Percentiles rank a stretch among this genome's conserved stretches.
These are phyloP conservation scores for Casuarina cunninghamiana DNA, from an alignment of 306 rosid genomes.

Conservation along the genomic window DNA sequence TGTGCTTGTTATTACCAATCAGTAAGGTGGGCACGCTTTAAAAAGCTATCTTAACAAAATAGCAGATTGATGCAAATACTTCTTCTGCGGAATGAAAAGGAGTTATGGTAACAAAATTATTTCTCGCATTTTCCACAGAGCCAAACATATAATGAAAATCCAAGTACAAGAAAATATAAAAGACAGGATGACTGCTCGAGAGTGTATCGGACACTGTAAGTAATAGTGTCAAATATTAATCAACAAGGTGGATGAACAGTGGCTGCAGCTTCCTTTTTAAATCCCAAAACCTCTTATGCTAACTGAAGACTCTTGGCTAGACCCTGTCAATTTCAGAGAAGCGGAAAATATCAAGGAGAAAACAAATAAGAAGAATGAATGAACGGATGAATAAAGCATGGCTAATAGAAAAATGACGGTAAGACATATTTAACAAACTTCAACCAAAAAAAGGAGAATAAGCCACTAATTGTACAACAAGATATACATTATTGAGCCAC, in stretches of 20 bases:
- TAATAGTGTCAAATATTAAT: neutral
- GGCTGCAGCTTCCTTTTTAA: neutral
- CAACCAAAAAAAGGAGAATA: neutral
- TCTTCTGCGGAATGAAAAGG: neutral
- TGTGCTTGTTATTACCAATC: neutral
- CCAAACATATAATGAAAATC: conserved; percentile 9
- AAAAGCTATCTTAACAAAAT: neutral
- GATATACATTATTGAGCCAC: neutral
- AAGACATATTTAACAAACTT: neutral
- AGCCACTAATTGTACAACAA: neutral
- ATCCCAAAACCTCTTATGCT: conserved; percentile 16
- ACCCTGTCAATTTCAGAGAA: conserved; percentile 22
- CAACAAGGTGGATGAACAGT: neutral
- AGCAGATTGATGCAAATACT: conserved; percentile 6
- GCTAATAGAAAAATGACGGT: neutral
- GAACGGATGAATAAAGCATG: neutral
- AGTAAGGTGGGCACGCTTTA: neutral
- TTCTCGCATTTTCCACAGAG: conserved; percentile 15
- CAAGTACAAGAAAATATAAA: neutral
- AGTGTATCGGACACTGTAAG: neutral
- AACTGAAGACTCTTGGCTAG: conserved; percentile 7
- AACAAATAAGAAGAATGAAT: neutral
- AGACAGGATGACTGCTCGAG: neutral
- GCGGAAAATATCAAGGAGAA: neutral
- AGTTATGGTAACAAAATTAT: neutral